phyloP scores from a whole-genome alignment of 495 filamentous ascomycete species.

The Entonaema liquescens region DNA sequence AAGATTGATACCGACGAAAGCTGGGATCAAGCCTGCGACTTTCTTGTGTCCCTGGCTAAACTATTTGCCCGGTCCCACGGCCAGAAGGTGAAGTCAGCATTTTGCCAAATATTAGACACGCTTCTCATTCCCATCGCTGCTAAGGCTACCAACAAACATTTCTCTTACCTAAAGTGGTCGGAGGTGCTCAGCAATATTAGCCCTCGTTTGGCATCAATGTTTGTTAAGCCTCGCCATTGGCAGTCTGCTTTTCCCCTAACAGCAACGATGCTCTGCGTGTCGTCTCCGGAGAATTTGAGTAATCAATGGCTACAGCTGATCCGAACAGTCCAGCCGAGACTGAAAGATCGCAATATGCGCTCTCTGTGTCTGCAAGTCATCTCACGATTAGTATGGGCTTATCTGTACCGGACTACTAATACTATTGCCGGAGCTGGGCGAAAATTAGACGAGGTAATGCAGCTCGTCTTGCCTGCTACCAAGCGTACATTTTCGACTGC shows the following conservation, averaged over 20 bases:
- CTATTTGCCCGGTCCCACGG: constrained; percentile 87
- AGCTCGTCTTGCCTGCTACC: constrained; percentile 78
- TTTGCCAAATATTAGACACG: constrained; percentile 88
- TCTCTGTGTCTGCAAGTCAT: constrained; percentile 87
- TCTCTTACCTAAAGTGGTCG: constrained; percentile 83
- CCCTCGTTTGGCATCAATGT: constrained; percentile 78
- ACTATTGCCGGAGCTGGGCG: constrained; percentile 68
- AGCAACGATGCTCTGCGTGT: constrained; percentile 85
- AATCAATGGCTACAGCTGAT: constrained; percentile 86
- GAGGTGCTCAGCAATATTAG: constrained; percentile 81
- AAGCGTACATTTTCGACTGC: constrained; percentile 80
- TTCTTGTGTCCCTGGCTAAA: constrained; percentile 79
- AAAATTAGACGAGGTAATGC: constrained; percentile 88
- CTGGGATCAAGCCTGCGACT: constrained; percentile 89
- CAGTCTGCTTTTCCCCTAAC: constrained; percentile 83
- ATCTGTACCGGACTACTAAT: constrained; percentile 85
- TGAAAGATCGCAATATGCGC: constrained; percentile 83
- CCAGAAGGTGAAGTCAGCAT: constrained; percentile 87
- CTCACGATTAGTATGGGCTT: constrained; percentile 94
- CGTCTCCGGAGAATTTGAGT: constrained; percentile 81
- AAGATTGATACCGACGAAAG: constrained; percentile 73
- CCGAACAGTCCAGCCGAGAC: constrained; percentile 73
- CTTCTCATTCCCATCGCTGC: constrained; percentile 89
- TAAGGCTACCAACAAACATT: constrained; percentile 72
- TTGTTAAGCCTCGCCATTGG: constrained; percentile 93